Conservation (phyloP, 805 yeast genomes). For the Clavispora santaluciae region DNA sequence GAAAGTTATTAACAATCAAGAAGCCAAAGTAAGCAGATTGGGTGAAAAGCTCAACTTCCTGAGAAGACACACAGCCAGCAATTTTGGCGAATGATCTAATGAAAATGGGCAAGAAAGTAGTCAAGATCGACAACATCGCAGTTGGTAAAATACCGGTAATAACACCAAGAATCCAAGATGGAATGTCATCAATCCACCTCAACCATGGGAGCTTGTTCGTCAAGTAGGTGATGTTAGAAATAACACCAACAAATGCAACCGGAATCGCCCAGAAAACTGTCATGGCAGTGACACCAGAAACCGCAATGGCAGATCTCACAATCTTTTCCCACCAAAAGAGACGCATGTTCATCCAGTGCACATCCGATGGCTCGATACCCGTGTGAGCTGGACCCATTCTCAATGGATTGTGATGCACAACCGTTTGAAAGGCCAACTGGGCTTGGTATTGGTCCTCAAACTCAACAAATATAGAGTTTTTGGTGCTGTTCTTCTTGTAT, state of each 20-base stretch:
- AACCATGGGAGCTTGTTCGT: constrained; percentile 49
- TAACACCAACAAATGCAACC: constrained; percentile 71
- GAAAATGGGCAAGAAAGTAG: constrained; percentile 62
- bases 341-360: constrained; percentile 70
- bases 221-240: constrained; percentile 62
- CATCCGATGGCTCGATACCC: constrained; percentile 60
- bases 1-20: constrained; percentile 66
- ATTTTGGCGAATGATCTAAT: constrained; percentile 60
- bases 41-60: constrained; percentile 56
- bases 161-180: constrained; percentile 51
- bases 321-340: constrained; percentile 77
- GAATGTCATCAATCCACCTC: constrained; percentile 52
- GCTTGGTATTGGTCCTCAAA: constrained; percentile 73
- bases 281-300: constrained; percentile 49
- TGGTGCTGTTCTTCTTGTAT: constrained; percentile 48
- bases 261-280: constrained; percentile 72
- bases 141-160: constrained; percentile 70
- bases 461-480: constrained; percentile 77
- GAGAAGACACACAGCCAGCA: constrained; percentile 54
- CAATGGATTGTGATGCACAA: constrained; percentile 61
- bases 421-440: constrained; percentile 64
- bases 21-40: constrained; percentile 67
- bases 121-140: constrained; percentile 56
- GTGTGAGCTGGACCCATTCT: constrained; percentile 55
- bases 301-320: constrained; percentile 47